Conservation (phyloP, 2,329 filamentous ascomycete species). For the Penicillium occitanis region DNA sequence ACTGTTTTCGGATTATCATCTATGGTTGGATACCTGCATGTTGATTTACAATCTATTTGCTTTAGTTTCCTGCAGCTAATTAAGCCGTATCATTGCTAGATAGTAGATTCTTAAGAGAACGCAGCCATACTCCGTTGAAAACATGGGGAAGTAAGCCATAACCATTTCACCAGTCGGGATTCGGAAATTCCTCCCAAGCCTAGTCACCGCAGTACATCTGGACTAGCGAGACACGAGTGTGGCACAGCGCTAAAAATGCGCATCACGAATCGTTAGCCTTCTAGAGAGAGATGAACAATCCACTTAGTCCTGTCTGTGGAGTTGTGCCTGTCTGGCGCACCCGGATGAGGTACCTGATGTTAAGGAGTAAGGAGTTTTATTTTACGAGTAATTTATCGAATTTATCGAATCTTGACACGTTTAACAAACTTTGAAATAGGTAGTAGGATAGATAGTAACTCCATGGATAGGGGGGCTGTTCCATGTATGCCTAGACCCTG, state of each 20-base stretch:
- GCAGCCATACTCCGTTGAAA: background rate
- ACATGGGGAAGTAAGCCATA: background rate
- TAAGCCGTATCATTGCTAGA: background rate
- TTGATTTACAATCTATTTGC: background rate
- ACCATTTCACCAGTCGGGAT: background rate
- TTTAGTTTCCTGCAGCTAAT: background rate
- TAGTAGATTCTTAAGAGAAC: background rate
- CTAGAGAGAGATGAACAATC: background rate
- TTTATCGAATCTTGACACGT: background rate
- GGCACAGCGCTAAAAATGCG: background rate
- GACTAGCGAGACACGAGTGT: background rate
- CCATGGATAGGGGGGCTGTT: background rate
- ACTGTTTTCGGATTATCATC: background rate
- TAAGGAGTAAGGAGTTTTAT: background rate
- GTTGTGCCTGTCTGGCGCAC: background rate
- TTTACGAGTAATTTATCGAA: background rate
- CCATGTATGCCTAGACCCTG: background rate
- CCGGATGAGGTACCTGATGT: background rate
- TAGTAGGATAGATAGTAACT: background rate
- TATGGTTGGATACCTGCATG: constrained; percentile 2
- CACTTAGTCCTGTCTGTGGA: background rate
- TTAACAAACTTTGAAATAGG: background rate
- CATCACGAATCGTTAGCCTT: background rate
- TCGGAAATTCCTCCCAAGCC: background rate
- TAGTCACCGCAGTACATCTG: background rate